phyloP scores from a whole-genome alignment of 805 yeast species.

The Debaryomyces castellii region DNA sequence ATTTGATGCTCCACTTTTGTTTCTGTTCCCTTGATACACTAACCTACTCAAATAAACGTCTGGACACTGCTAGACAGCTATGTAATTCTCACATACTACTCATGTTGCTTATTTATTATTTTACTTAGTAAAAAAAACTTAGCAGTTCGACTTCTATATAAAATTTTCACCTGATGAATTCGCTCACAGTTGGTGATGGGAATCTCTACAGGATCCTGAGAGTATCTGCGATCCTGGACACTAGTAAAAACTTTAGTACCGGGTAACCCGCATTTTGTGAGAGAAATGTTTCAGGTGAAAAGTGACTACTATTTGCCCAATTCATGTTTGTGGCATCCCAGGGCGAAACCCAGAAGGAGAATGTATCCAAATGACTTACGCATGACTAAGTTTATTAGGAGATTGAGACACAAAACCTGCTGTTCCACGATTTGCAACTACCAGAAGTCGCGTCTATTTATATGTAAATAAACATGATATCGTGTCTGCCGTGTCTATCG shows the following conservation, averaged over 20 bases:
- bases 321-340: not conserved
- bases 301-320: not conserved
- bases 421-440: not conserved
- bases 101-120: conserved; percentile 53
- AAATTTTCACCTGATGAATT: conserved; percentile 14
- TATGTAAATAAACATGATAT: not conserved
- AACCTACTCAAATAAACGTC: not conserved
- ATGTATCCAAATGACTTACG: not conserved
- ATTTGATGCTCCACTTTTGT: too few relatives aligned
- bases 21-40: not conserved
- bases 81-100: conserved; percentile 60
- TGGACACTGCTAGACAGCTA: not conserved
- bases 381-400: not conserved
- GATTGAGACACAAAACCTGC: not conserved
- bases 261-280: not conserved
- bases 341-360: not conserved
- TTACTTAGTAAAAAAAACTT: conserved; percentile 1
- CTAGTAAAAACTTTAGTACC: not conserved
- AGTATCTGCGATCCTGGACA: not conserved
- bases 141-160: conserved; percentile 11
- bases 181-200: not conserved
- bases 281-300: not conserved
- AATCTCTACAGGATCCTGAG: not conserved
- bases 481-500: not conserved
- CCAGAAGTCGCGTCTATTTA: not conserved